Evolutionary conservation across 257 asterid species (phyloP).

Genomic region (Verbascum thapsus): DNA sequence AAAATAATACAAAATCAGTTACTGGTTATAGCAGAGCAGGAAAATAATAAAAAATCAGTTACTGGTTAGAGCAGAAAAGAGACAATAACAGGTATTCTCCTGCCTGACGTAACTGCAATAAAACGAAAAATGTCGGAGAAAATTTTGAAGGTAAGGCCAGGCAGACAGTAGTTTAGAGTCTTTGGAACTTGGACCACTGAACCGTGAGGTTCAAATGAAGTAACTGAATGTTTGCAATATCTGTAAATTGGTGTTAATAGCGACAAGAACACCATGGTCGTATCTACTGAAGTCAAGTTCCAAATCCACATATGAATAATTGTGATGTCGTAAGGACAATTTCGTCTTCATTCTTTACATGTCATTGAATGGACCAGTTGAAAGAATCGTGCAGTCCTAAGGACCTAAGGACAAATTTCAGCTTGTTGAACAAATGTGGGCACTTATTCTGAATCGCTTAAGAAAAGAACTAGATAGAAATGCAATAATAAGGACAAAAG

Average conservation of each 20-base stretch:
- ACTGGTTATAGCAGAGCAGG: neutral
- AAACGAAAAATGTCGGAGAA: neutral
- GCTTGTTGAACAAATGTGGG: no score
- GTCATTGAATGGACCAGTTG: no score
- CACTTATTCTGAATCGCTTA: no score
- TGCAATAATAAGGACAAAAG: no score
- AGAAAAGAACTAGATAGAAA: no score
- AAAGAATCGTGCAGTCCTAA: no score
- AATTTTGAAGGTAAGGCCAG: neutral
- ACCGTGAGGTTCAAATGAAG: neutral
- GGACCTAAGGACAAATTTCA: no score
- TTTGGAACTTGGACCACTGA: slow-evolving; percentile 3
- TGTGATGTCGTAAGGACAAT: no score
- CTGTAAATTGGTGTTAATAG: neutral
- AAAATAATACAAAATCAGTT: neutral
- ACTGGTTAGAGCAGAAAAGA: neutral
- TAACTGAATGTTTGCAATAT: slow-evolving; percentile 2
- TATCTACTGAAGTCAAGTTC: slow-evolving; percentile 8
- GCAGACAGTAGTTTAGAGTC: slow-evolving; percentile 1
- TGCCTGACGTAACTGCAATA: neutral
- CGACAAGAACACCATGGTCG: neutral
- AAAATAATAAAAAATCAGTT: neutral
- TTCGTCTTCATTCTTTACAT: no score
- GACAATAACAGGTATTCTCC: neutral
- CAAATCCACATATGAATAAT: neutral